Percentiles rank a stretch among this genome's conserved stretches.
Conservation (phyloP, 495 filamentous ascomycete genomes). For the Talaromyces trachyspermus region DNA sequence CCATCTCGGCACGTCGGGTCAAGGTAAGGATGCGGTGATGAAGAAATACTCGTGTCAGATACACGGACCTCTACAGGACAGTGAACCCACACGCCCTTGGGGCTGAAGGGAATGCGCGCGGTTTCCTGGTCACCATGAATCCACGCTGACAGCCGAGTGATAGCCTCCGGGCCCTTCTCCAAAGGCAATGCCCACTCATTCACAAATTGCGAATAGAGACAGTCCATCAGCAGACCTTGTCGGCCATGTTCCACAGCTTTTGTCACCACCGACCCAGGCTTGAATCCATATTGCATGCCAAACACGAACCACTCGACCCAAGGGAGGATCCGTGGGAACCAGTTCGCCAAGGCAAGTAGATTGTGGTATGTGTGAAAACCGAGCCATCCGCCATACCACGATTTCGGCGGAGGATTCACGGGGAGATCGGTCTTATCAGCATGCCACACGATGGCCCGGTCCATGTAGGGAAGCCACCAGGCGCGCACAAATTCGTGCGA, state of each 20-base stretch:
- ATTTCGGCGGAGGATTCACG: constrained; percentile 37
- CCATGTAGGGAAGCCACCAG: constrained; percentile 96
- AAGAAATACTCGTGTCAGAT: constrained; percentile 56
- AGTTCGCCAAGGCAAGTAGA: constrained; percentile 69
- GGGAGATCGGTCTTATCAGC: constrained; percentile 65
- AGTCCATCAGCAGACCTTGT: constrained; percentile 85
- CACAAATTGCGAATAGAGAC: constrained; percentile 91
- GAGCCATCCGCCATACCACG: constrained; percentile 71
- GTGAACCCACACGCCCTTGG: constrained; percentile 78
- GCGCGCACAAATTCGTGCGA: constrained; percentile 81
- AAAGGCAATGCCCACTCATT: constrained; percentile 97
- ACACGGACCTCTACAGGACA: constrained; percentile 91
- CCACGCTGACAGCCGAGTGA: constrained; percentile 78
- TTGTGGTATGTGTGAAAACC: constrained; percentile 89
- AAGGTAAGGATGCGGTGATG: constrained; percentile 61
- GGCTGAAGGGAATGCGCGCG: constrained; percentile 67
- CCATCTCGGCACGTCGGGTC: constrained; percentile 61
- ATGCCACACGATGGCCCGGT: constrained; percentile 77
- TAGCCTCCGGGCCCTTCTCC: constrained; percentile 80
- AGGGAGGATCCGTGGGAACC: constrained; percentile 72
- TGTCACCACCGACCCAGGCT: constrained; percentile 50
- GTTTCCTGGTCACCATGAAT: constrained; percentile 55
- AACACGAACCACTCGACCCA: constrained; percentile 92
- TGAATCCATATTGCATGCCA: constrained; percentile 90
- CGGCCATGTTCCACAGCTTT: constrained; percentile 73